phyloP scores from a whole-genome alignment of 2,329 filamentous ascomycete species.

The Massarina eburnea region DNA sequence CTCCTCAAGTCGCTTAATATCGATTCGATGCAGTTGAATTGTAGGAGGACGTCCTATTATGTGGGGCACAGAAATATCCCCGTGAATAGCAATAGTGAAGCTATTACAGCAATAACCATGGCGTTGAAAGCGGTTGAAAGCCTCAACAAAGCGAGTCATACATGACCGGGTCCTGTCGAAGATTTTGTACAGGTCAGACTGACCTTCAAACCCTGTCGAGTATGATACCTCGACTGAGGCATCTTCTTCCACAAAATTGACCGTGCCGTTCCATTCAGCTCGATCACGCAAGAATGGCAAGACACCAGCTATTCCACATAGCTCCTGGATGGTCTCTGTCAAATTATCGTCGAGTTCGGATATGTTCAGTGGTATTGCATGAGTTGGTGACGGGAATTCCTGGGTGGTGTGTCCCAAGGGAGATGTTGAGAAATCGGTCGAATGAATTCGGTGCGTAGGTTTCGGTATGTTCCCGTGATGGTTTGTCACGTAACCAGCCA shows the following conservation, averaged over 20 bases:
- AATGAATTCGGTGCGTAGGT: not conserved
- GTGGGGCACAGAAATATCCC: not conserved
- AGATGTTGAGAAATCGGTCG: not conserved
- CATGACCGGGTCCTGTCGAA: not conserved
- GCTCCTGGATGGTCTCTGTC: not conserved
- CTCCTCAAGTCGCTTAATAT: not conserved
- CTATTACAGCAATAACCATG: not conserved
- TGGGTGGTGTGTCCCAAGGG: not conserved
- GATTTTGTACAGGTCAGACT: not conserved
- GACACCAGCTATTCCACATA: conserved; percentile 7
- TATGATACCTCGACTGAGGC: not conserved
- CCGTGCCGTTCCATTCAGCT: not conserved
- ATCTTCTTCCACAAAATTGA: not conserved
- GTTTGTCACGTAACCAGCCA: not conserved
- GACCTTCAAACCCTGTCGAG: not conserved
- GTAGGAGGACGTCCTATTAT: not conserved
- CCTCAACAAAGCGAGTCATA: not conserved
- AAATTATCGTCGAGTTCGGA: not conserved
- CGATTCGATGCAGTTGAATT: not conserved
- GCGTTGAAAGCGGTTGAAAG: not conserved
- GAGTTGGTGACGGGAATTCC: not conserved
- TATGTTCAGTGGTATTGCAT: too few relatives aligned
- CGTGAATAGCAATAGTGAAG: not conserved
- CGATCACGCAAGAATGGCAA: not conserved
- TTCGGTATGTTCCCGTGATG: not conserved